Base-by-base conservation (phyloP, 805 yeast genomes). In the Candida sonorensis region DNA sequence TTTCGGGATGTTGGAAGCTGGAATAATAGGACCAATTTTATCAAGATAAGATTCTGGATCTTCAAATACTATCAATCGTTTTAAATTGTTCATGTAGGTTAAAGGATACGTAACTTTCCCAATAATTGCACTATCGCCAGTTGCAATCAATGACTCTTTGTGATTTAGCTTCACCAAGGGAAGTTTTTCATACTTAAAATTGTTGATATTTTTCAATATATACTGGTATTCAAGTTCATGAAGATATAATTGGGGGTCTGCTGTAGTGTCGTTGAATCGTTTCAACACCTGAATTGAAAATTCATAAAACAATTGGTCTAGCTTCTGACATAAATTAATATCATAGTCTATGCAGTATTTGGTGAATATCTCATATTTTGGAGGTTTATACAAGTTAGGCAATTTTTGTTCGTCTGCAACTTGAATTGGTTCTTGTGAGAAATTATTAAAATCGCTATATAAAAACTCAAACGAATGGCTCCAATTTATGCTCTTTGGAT, bases 221-320 rank as follows among this genome's bases (percentile, higher is more conserved):
- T 46, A 51, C 12, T 44, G 27, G 21, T 44, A 49, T 19, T 51
- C 57, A 11, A 40, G 33, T 16, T 51, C 52, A 32, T 51, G 57
- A 10, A 51, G 33, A 33, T 33, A 51, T 16, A 36, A 31, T 3
- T 16, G 18, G 9, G 40, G 7, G 17, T 43, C 51, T 10, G 39
- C 19, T 3, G 29, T 23, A n/a, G 27, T 21, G 5, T 46, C 49
- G 15, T 35, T 37, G 15, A 35, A 44, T 26, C 42, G 37, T 23
- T 44, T 50, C 7, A 17, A 36, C 4, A 34, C 17, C 19, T 49
- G 54, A 16, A 35, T 12, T 3, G 45, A 24, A 24, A 44, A 45
- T 7, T 41, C 41, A 28, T 42, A 41, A 26, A 51, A 33, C 10
- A 46, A 27, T 11, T 23, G 13, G 35, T 51, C 55, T 1, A 48